Base-by-base conservation (phyloP, 2,329 filamentous ascomycete genomes). In the Beauveria sp. region DNA sequence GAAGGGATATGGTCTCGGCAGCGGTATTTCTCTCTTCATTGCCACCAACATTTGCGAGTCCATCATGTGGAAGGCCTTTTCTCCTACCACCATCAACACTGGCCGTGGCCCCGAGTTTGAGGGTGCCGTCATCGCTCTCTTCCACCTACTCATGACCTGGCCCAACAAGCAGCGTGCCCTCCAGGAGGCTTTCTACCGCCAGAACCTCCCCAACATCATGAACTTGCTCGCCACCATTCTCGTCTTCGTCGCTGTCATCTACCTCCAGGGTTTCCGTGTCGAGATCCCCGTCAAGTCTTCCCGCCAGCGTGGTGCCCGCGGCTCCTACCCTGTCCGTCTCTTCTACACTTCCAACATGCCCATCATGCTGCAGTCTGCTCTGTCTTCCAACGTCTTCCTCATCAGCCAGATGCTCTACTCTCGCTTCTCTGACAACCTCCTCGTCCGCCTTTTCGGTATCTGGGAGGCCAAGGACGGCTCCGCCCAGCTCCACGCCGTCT, bases 291-390 rank as follows among this genome's bases (percentile, higher is more conserved):
- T 99, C 84, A 99, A 99, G 88, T 97, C 92, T 63, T 93, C 92
- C 70, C 92, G 94, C 80, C 94, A 99, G 85, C 92, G 94, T 84
- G 94, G 94, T 78, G 94, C 96, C 75, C 93, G 94, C 71, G 96
- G 93, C 72, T 96, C 92, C 46, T 99, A 97, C 85, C 94, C 94
- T 71, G 87, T 99, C 76, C 93, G 96, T 73, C 90, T 99, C 63
- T 99, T 99, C 87, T 99, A 99, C 83, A 99, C 94, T 74, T 97
- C 92, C 76, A 99, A 99, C 89, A 99, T 99, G 96, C 94, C 94
- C 74, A 99, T 99, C 80, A 99, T 99, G 94, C 85, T 99, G 76
- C 96, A 99, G 83, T 97, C 93, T 53, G 94, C 94, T 69, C 86
- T 99, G 68, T 96, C 91, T 68, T 97, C 93, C 84, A 99, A 99